A percentile compares a stretch with the other conserved stretches of the same genome.
phyloP scores from a whole-genome alignment of 495 filamentous ascomycete genomes.

The Letharia lupina region DNA sequence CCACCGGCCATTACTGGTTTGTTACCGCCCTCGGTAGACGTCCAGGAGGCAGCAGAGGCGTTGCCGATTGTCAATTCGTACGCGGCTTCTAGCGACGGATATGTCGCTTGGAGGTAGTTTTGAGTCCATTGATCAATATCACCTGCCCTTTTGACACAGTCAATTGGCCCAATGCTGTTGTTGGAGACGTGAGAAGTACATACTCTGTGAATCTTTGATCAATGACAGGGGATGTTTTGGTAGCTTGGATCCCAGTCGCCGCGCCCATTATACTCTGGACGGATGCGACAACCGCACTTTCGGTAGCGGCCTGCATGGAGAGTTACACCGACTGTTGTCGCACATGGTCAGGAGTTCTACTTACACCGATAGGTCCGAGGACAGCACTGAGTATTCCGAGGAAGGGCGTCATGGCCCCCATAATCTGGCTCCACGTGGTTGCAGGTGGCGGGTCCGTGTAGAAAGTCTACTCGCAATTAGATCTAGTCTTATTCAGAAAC shows the following conservation, averaged over 20 bases:
- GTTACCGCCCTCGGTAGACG: neutral
- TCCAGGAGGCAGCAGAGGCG: conserved; percentile 4
- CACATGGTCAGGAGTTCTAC: neutral
- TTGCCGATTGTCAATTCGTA: conserved; percentile 15
- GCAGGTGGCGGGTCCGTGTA: conserved; percentile 14
- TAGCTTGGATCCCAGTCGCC: conserved; percentile 7
- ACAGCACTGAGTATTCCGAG: conserved; percentile 13
- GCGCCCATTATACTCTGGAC: neutral
- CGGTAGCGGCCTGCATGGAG: neutral
- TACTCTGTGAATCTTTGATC: conserved; percentile 20
- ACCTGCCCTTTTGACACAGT: conserved; percentile 2
- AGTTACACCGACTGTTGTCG: neutral
- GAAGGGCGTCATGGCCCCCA: conserved; percentile 12
- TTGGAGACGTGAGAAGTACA: neutral
- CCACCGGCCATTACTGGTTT: neutral
- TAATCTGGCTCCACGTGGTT: conserved; percentile 15
- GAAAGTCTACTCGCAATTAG: neutral
- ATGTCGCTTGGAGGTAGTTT: conserved; percentile 12
- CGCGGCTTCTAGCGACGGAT: conserved; percentile 7
- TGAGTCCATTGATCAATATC: conserved; percentile 9
- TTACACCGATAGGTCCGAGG: conserved; percentile 1
- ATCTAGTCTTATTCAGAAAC: neutral
- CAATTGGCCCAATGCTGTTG: neutral
- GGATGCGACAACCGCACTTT: neutral
- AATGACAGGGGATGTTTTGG: conserved; percentile 3